Evolutionary conservation across 768 basidiomycete genomes (phyloP), one percentile per base, ranked within the genome.

Genomic region (Pulveroboletus sp.): DNA sequence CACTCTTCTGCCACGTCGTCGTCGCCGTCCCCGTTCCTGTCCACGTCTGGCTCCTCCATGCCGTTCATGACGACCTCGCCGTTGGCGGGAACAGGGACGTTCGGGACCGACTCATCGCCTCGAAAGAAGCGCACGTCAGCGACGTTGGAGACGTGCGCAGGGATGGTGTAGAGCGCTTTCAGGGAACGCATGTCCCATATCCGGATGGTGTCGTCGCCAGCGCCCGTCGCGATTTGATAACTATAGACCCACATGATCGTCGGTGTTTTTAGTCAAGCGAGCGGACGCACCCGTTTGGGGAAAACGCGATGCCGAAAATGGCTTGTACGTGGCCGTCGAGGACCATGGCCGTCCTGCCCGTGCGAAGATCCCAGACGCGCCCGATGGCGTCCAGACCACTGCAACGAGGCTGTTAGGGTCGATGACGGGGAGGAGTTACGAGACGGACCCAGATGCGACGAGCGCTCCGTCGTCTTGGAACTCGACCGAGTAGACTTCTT

Each of bases 101-200:
- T 80, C 64, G 71, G 76, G 17, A 69, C 63, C 5, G 49, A 57
- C 37, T 80, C 80, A 36, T 83, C 77, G 10, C 79, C 76, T 39
- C 84, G 80, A 82, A 94, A 98, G 76, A 98, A 99, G 26, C 89
- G 86, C 37, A 99, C 79, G 61, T 99, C 96, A 14, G 94, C 88
- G 44, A 98, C 88, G 64, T 94, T 95, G 47, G 89, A 93, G 30
- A 86, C 79, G 73, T 99, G 96, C 0, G 93, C 96, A 2, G 95
- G 94, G 57, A 98, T 96, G 35, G 92, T 97, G 68, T 96, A 93
- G 11, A 93, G 72, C n/a, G 92, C 84, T 58, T 86, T 92, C 27
- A 96, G 77, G 14, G 89, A 87, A 32, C 96, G 86, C 74, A 98
- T 83, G 71, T 99, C 96, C 96, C 96, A 99, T 76, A 98, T 91